Evolutionary conservation across 2,329 filamentous ascomycete genomes (phyloP).

Genomic region (Talaromyces sp.): DNA sequence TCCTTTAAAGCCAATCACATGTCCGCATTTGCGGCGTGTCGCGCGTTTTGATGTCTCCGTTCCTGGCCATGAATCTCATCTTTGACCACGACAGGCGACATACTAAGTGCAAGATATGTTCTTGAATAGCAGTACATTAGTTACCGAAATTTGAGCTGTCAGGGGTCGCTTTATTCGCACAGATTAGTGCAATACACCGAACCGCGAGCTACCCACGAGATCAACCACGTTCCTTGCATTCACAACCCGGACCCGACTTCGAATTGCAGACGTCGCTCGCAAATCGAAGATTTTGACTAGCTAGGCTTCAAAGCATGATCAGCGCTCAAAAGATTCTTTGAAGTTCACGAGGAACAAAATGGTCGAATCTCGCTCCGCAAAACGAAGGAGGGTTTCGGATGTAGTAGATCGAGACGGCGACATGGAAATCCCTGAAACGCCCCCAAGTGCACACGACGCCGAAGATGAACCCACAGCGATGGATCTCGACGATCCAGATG

Average conservation of each 20-base stretch:
- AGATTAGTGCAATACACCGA: background rate
- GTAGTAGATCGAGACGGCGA: constrained; percentile 21
- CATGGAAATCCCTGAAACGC: constrained; percentile 19
- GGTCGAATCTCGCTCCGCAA: constrained; percentile 34
- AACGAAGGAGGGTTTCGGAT: constrained; percentile 37
- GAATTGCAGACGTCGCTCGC: background rate
- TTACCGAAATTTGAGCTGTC: background rate
- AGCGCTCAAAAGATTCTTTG: too few relatives aligned
- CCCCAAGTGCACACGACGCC: background rate
- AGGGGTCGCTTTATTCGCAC: background rate
- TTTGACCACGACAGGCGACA: background rate
- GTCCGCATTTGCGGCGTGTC: constrained; percentile 13
- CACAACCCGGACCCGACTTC: background rate
- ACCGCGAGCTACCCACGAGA: background rate
- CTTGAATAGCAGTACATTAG: background rate
- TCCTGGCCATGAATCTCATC: constrained; percentile 9
- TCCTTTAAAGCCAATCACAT: constrained; percentile 12
- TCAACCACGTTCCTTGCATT: constrained; percentile 8
- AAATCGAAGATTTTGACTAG: background rate
- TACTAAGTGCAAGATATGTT: background rate
- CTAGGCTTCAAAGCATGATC: background rate
- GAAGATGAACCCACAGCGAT: constrained; percentile 16
- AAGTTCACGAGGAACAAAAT: constrained; percentile 21
- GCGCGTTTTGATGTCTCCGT: constrained; percentile 15
- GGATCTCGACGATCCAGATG: constrained; percentile 18